phyloP scores from a whole-genome alignment of 1,284 basidiomycete species.

The Agaricales sp. region DNA sequence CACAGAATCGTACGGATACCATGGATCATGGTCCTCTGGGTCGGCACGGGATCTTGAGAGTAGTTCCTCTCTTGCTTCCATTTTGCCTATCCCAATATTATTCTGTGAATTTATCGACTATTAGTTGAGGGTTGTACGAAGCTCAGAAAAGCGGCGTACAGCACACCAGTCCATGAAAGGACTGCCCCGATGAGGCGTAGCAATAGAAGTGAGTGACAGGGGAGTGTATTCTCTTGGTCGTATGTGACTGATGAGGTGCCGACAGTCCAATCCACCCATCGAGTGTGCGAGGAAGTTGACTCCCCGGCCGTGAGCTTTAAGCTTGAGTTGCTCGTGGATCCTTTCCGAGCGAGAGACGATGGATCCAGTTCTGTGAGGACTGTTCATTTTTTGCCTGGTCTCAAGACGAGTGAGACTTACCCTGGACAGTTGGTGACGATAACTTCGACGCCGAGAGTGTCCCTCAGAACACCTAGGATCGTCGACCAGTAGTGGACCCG shows the following conservation, averaged over 20 bases:
- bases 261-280: conserved; percentile 95
- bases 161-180: conserved; percentile 99
- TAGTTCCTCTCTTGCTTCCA: conserved; percentile 24
- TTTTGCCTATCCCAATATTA: conserved; percentile 78
- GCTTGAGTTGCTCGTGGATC: conserved; percentile 67
- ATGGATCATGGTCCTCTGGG: not conserved
- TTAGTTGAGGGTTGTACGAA: conserved; percentile 3
- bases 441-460: conserved; percentile 85
- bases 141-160: conserved; percentile 30
- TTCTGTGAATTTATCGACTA: conserved; percentile 31
- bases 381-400: conserved; percentile 4
- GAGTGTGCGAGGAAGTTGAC: conserved; percentile 95
- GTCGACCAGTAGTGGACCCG: conserved; percentile 95
- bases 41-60: conserved; percentile 8
- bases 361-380: conserved; percentile 72
- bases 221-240: conserved; percentile 80
- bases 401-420: conserved; percentile 31
- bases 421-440: conserved; percentile 93
- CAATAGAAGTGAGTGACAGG: conserved; percentile 81
- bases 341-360: conserved; percentile 76
- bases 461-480: conserved; percentile 74
- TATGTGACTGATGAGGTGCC: conserved; percentile 84
- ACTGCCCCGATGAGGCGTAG: conserved; percentile 91
- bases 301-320: conserved; percentile 58
- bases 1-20: no score